Evolutionary conservation across 1,139 yeast species (phyloP).

Genomic region (Arxiozyma slooffiae): DNA sequence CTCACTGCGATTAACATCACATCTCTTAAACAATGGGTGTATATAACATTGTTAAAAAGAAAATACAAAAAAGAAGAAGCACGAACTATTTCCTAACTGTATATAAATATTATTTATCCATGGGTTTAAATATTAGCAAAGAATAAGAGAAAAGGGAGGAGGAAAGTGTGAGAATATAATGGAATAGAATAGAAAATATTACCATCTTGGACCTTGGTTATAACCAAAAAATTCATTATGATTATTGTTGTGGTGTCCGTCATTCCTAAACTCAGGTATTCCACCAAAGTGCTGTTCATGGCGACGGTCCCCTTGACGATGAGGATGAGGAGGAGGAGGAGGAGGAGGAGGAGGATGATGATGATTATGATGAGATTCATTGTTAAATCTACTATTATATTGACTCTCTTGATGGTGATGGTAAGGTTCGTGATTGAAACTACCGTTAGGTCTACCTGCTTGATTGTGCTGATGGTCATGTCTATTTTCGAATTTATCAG

Average conservation of each 20-base stretch:
- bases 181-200: not conserved
- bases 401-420: conserved; percentile 8
- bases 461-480: conserved; percentile 2
- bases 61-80: not conserved
- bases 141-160: not conserved
- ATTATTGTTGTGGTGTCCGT: not conserved
- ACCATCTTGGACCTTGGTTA: conserved; percentile 1
- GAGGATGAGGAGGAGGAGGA: too few relatives aligned
- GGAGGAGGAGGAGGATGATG: too few relatives aligned
- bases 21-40: too few relatives aligned
- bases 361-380: too few relatives aligned
- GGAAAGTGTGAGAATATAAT: not conserved
- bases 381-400: conserved; percentile 10
- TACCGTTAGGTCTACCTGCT: conserved; percentile 7
- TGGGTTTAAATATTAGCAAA: not conserved
- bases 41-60: too few relatives aligned
- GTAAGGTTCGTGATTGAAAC: conserved; percentile 12
- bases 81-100: too few relatives aligned
- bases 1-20: too few relatives aligned
- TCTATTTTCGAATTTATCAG: conserved; percentile 33
- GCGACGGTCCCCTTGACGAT: conserved; percentile 14
- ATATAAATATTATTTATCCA: too few relatives aligned
- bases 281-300: conserved; percentile 13
- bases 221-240: not conserved
- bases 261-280: conserved; percentile 8